Evolutionary conservation across 2,329 filamentous ascomycete species (phyloP).

Genomic region (Fusarium metavorans): DNA sequence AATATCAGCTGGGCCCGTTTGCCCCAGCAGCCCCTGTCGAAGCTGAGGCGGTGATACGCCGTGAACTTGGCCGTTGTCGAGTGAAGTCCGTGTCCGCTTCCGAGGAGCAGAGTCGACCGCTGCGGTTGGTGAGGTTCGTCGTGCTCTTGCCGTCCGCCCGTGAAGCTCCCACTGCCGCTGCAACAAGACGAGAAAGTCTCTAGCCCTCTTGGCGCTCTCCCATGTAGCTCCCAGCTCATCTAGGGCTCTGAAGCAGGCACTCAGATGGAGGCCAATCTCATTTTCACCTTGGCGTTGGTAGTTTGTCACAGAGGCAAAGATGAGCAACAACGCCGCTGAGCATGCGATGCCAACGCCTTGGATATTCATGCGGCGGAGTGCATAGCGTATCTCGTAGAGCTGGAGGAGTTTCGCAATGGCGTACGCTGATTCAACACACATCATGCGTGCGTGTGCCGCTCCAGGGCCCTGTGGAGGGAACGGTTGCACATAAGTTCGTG

Average conservation of each 20-base stretch:
- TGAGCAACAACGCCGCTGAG: constrained; percentile 29
- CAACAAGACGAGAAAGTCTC: constrained; percentile 39
- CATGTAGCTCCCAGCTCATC: constrained; percentile 38
- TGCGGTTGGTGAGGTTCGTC: not conserved
- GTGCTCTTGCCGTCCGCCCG: constrained; percentile 12
- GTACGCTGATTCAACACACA: constrained; percentile 39
- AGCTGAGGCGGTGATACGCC: constrained; percentile 13
- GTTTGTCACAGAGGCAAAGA: constrained; percentile 41
- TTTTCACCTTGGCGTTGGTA: constrained; percentile 21
- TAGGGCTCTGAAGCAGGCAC: constrained; percentile 41
- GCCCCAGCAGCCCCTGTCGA: constrained; percentile 9
- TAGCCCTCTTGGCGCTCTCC: constrained; percentile 41
- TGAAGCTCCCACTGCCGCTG: constrained; percentile 39
- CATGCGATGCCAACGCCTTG: constrained; percentile 27
- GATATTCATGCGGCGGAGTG: constrained; percentile 32
- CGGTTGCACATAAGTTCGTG: constrained; percentile 36
- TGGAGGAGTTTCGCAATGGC: constrained; percentile 30
- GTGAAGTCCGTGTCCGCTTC: constrained; percentile 27
- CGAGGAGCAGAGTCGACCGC: constrained; percentile 19
- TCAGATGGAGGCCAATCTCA: constrained; percentile 30
- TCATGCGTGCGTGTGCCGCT: constrained; percentile 37
- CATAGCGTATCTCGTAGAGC: constrained; percentile 32
- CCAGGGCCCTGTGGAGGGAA: constrained; percentile 39
- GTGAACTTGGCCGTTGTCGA: constrained; percentile 7
- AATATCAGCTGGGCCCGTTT: constrained; percentile 22